Evolutionary conservation across 108 stramenopile genomes (phyloP).

Genomic region (Aurantiochytrium sp.): DNA sequence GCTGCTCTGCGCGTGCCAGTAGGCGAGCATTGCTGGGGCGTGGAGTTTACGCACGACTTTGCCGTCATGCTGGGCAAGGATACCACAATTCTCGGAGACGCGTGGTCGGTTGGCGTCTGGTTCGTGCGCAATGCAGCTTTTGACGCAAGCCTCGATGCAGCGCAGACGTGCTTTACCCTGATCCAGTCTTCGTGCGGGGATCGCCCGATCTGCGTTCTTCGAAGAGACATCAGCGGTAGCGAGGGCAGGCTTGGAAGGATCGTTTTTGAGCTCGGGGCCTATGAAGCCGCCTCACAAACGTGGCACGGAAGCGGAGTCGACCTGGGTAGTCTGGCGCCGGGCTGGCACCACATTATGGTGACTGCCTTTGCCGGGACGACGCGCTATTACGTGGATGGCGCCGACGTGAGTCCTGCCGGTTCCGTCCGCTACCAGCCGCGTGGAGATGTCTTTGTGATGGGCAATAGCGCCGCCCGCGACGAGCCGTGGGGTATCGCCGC

Average conservation of each 20-base stretch:
- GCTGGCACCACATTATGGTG: conserved; percentile 1
- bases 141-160: background rate
- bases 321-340: background rate
- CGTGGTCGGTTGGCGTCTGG: background rate
- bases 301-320: background rate
- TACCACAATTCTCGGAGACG: background rate
- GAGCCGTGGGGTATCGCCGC: conserved; percentile 1
- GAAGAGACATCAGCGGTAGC: background rate
- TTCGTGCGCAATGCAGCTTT: background rate
- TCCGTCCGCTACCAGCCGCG: background rate
- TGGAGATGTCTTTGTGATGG: background rate
- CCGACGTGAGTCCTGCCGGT: background rate
- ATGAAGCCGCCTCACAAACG: background rate
- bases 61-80: background rate
- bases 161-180: background rate
- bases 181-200: background rate
- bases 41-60: background rate
- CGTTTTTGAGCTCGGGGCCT: background rate
- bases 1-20: background rate
- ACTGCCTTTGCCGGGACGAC: background rate
- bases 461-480: background rate
- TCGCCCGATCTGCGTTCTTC: background rate
- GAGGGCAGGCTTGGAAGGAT: too few species aligned
- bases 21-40: background rate
- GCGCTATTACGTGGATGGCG: background rate